These are phyloP conservation scores for Malassezia psittaci DNA, from an alignment of 1,284 basidiomycete species.

Conservation along the genomic window DNA sequence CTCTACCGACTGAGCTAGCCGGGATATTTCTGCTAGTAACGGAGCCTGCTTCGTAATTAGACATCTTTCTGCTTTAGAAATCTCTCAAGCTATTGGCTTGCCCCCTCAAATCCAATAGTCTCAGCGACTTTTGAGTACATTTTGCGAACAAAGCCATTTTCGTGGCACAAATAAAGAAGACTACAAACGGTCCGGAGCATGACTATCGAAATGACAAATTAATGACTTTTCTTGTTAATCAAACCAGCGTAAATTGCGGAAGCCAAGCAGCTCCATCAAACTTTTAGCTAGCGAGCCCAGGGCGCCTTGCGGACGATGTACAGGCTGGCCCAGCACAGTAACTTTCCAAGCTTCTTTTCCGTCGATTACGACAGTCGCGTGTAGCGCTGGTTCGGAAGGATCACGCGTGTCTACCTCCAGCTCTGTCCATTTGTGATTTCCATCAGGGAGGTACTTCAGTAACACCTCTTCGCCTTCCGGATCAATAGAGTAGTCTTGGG, in stretches of 20 bases:
- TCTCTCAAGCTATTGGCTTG: too few species aligned
- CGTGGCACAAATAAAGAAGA: too few species aligned
- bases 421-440: slow-evolving; percentile 53
- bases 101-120: too few species aligned
- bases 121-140: background rate
- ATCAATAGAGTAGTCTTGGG: slow-evolving; percentile 48
- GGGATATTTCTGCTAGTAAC: slow-evolving; percentile 21
- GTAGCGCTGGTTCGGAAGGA: slow-evolving; percentile 54
- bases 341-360: slow-evolving; percentile 57
- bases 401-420: slow-evolving; percentile 65
- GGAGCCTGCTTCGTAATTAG: too few species aligned
- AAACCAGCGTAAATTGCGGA: slow-evolving; percentile 30
- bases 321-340: slow-evolving; percentile 40
- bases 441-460: slow-evolving; percentile 53
- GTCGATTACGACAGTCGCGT: slow-evolving; percentile 54
- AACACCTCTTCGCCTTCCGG: slow-evolving; percentile 57
- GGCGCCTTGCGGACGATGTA: slow-evolving; percentile 29
- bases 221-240: background rate
- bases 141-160: too few species aligned
- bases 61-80: too few species aligned
- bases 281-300: slow-evolving; percentile 40
- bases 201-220: background rate
- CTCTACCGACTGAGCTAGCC: slow-evolving; percentile 49
- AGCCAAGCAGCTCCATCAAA: slow-evolving; percentile 42
- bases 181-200: too few species aligned